Evolutionary conservation across 345 rosid species (phyloP).

Genomic region (Heritiera fomes): DNA sequence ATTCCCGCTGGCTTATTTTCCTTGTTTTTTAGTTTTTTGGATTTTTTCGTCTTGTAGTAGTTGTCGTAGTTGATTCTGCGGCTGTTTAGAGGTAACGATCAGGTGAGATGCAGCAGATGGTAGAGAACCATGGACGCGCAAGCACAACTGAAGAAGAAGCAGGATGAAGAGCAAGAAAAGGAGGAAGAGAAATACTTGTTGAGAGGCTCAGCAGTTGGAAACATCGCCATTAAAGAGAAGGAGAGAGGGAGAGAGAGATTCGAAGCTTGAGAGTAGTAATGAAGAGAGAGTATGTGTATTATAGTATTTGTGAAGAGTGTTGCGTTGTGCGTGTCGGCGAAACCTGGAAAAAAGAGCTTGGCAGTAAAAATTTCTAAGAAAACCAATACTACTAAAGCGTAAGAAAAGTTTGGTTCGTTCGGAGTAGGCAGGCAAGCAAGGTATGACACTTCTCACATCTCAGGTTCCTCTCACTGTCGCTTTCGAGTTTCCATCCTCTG

Average conservation of each 20-base stretch:
- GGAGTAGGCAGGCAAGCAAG: slow-evolving; percentile 21
- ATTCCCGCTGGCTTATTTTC: slow-evolving; percentile 15
- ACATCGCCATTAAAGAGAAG: slow-evolving; percentile 51
- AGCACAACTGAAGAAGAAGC: slow-evolving; percentile 10
- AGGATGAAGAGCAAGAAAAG: slow-evolving; percentile 26
- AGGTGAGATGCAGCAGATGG: slow-evolving; percentile 30
- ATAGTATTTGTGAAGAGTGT: background rate
- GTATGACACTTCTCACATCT: slow-evolving; percentile 17
- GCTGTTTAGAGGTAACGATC: slow-evolving; percentile 31
- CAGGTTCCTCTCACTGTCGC: background rate
- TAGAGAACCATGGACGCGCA: slow-evolving; percentile 10
- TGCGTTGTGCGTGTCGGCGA: slow-evolving; percentile 40
- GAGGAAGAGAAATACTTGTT: slow-evolving; percentile 24
- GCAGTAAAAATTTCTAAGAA: background rate
- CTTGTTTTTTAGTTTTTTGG: background rate
- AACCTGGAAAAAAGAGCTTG: background rate
- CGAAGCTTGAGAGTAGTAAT: slow-evolving; percentile 44
- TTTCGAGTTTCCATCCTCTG: slow-evolving; percentile 17
- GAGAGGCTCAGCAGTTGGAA: slow-evolving; percentile 34
- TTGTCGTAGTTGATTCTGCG: background rate
- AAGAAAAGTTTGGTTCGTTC: background rate
- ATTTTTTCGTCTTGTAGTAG: background rate
- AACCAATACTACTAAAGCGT: background rate
- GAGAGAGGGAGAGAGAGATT: slow-evolving; percentile 37
- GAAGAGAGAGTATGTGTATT: slow-evolving; percentile 31